These are phyloP conservation scores for Trifolium dubium DNA, from an alignment of 306 rosid genomes.

Conservation along the genomic window DNA sequence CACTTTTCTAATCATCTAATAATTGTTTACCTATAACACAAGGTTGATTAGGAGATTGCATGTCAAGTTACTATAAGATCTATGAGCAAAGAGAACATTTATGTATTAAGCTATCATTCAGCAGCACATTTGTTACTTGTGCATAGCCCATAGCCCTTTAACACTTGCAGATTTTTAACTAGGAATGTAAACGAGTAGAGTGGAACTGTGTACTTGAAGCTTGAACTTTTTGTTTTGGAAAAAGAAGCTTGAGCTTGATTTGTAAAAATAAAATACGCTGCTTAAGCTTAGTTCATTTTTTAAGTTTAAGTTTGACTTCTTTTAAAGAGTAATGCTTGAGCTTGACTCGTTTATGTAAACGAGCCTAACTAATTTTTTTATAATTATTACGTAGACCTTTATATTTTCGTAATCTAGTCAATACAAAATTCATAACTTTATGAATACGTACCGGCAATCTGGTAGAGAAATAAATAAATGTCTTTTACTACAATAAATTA, in stretches of 20 bases:
- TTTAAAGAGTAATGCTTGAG: neutral
- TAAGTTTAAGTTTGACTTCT: neutral
- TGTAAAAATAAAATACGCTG: neutral
- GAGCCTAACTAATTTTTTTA: neutral
- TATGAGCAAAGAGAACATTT: constrained; percentile 3
- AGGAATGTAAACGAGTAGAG: neutral
- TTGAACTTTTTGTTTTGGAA: neutral
- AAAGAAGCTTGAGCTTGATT: neutral
- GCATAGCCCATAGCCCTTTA: neutral
- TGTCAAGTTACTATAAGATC: constrained; percentile 25
- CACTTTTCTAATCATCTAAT: neutral
- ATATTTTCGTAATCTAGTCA: neutral
- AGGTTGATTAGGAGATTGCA: constrained; percentile 14
- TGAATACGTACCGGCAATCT: neutral
- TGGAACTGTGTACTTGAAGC: neutral
- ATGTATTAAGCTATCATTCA: constrained; percentile 3
- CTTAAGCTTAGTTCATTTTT: neutral
- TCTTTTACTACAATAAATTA: neutral
- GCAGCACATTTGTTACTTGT: neutral
- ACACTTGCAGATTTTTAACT: neutral
- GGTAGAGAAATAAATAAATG: neutral
- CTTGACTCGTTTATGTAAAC: neutral
- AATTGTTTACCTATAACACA: constrained; percentile 7
- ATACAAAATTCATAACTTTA: neutral
- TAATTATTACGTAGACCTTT: neutral